phyloP scores from a whole-genome alignment of 768 basidiomycete species.

The Leccinellum albellum region DNA sequence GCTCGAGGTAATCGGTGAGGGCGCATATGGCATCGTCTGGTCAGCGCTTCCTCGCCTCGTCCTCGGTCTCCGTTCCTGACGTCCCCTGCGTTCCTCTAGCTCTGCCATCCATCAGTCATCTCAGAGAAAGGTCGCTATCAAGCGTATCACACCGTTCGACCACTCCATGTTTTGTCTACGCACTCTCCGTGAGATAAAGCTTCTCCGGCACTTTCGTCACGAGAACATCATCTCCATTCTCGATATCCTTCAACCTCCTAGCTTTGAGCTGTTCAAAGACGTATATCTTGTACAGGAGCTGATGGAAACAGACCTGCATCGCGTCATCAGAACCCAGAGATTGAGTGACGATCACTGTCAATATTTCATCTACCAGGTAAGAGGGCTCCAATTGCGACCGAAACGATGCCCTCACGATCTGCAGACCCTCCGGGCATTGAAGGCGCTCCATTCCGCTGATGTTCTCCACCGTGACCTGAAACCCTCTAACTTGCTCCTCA shows the following conservation, averaged over 20 bases:
- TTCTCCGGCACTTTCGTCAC: slow-evolving; percentile 82
- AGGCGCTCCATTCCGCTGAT: slow-evolving; percentile 92
- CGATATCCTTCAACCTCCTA: slow-evolving; percentile 83
- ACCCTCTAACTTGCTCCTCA: slow-evolving; percentile 91
- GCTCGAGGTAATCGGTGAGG: slow-evolving; percentile 87
- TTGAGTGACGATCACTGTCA: slow-evolving; percentile 94
- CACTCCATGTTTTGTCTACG: slow-evolving; percentile 88
- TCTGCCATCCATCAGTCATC: slow-evolving; percentile 77
- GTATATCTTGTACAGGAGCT: slow-evolving; percentile 75
- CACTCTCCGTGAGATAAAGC: slow-evolving; percentile 87
- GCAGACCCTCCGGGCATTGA: slow-evolving; percentile 82
- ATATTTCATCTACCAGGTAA: slow-evolving; percentile 94
- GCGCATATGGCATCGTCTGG: slow-evolving; percentile 92
- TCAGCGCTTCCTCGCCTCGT: slow-evolving; percentile 16
- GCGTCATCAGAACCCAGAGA: slow-evolving; percentile 93
- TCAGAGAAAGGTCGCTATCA: slow-evolving; percentile 88
- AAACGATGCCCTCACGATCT: slow-evolving; percentile 1
- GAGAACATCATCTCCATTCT: slow-evolving; percentile 94
- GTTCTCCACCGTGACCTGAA: slow-evolving; percentile 96
- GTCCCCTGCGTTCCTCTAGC: slow-evolving; percentile 27
- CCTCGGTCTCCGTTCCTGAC: slow-evolving; percentile 1
- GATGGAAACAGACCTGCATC: slow-evolving; percentile 92
- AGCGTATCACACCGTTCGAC: slow-evolving; percentile 93
- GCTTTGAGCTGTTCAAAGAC: slow-evolving; percentile 77
- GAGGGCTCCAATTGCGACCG: slow-evolving; percentile 12